phyloP scores from a whole-genome alignment of 345 rosid species.

The Sisymbrium irio region DNA sequence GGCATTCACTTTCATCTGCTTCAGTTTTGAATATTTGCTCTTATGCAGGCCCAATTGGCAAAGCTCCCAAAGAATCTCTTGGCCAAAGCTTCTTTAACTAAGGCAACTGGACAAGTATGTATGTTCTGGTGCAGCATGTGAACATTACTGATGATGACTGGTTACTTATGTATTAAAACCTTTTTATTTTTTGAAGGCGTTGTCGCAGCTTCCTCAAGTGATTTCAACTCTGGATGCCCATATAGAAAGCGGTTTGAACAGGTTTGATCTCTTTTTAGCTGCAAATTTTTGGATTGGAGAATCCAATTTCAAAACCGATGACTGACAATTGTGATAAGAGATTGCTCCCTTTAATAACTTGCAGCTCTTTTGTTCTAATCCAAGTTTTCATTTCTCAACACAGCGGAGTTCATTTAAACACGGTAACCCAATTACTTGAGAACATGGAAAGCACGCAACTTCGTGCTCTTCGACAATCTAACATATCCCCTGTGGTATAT shows the following conservation, averaged over 20 bases:
- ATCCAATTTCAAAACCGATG: not conserved
- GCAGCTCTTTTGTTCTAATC: conserved; percentile 5
- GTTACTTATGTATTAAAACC: not conserved
- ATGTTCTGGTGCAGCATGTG: not conserved
- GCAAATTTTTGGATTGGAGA: not conserved
- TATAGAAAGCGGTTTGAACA: conserved; percentile 66
- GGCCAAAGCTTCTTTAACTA: conserved; percentile 64
- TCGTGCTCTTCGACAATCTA: conserved; percentile 35
- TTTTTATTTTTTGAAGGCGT: conserved; percentile 38
- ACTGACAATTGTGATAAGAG: conserved; percentile 7
- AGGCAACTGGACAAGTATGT: conserved; percentile 74
- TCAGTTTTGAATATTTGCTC: not conserved
- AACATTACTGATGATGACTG: not conserved
- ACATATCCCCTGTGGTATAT: conserved; percentile 26
- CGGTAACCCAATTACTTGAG: conserved; percentile 37
- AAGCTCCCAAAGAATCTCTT: conserved; percentile 82
- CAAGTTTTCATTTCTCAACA: not conserved
- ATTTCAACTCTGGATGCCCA: conserved; percentile 79
- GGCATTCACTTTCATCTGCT: not conserved
- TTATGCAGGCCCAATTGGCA: conserved; percentile 54
- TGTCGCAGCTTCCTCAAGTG: conserved; percentile 80
- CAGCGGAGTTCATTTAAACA: conserved; percentile 31
- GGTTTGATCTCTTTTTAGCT: conserved; percentile 39
- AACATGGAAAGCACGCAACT: conserved; percentile 38
- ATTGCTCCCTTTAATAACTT: not conserved